Conservation (phyloP, 164 flowering plant species). For the Magnolia officinalis region DNA sequence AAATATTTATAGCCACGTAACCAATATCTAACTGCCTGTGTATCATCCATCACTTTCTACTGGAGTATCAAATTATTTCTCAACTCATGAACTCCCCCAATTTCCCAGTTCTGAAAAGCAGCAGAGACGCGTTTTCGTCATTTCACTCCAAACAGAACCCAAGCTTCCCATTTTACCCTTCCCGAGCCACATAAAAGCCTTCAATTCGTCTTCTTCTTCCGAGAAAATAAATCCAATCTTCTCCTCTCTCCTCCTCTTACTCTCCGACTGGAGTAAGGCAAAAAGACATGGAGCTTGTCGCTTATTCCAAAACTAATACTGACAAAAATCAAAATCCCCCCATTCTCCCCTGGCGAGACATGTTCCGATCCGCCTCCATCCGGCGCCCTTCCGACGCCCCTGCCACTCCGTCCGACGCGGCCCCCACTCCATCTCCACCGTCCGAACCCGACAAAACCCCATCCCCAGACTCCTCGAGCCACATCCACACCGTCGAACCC, state of each 20-base stretch:
- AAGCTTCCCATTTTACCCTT: background rate
- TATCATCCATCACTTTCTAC: background rate
- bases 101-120: background rate
- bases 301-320: conserved; percentile 34
- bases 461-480: conserved; percentile 8
- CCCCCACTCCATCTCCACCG: background rate
- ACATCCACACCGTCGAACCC: conserved; percentile 42
- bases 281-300: conserved; percentile 57
- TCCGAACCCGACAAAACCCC: background rate
- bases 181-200: background rate
- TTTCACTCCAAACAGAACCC: background rate
- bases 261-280: background rate
- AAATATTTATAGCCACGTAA: background rate
- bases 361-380: conserved; percentile 83
- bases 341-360: conserved; percentile 77
- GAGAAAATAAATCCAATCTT: background rate
- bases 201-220: background rate
- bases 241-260: background rate
- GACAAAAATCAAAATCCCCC: conserved; percentile 13
- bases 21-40: background rate
- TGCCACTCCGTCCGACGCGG: background rate
- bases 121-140: background rate
- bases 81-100: background rate
- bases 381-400: conserved; percentile 44
- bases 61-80: background rate